A percentile compares a stretch with the other conserved stretches of the same genome.
Evolutionary conservation across 176 grass and related monocot species (phyloP).

Genomic region (Zea mays): Zm-B73-REFERENCE-NAM-5.0 NC_050102.1:174321501-174322000

Average conservation of each 20-base stretch:
- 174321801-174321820: conserved; percentile 23
- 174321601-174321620: not conserved
- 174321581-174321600: not conserved
- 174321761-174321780: not conserved
- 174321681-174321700: not conserved
- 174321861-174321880: conserved; percentile 36
- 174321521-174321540: not conserved
- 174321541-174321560: not conserved
- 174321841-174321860: not conserved
- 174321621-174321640: not conserved
- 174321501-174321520: conserved; percentile 1
- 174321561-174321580: not conserved
- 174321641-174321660: not conserved
- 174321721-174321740: not conserved
- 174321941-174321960: conserved; percentile 9
- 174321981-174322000: not conserved
- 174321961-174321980: conserved; percentile 6
- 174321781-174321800: not conserved
- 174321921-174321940: not conserved
- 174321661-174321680: not conserved
- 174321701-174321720: not conserved
- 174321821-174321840: conserved; percentile 17
- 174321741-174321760: not conserved
- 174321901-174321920: conserved; percentile 21
- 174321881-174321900: not conserved